A percentile compares a stretch with the other conserved stretches of the same genome.
Conservation (phyloP, 345 rosid species). For the Euclidium syriacum region DNA sequence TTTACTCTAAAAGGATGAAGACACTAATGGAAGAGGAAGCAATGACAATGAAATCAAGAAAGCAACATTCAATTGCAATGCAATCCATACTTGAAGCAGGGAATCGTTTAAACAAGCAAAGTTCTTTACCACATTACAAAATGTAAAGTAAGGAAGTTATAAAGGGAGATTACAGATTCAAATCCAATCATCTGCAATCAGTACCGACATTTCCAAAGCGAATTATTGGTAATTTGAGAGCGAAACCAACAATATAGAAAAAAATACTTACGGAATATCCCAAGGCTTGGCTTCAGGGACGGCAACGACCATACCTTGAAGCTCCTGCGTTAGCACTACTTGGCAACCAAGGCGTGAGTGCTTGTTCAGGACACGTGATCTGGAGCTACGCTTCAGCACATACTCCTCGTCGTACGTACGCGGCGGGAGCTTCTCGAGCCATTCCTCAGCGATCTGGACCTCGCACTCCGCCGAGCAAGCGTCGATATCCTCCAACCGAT, state of each 20-base stretch:
- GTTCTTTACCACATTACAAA: slow-evolving; percentile 24
- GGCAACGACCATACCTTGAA: slow-evolving; percentile 98
- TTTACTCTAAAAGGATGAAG: background rate
- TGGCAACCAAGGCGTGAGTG: slow-evolving; percentile 92
- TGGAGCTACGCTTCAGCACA: slow-evolving; percentile 70
- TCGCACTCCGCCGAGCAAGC: slow-evolving; percentile 99
- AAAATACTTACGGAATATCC: slow-evolving; percentile 72
- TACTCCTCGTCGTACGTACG: slow-evolving; percentile 95
- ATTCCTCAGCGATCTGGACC: slow-evolving; percentile 95
- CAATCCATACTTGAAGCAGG: slow-evolving; percentile 8
- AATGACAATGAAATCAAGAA: background rate
- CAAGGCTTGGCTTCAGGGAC: slow-evolving; percentile 96
- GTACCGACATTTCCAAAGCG: background rate
- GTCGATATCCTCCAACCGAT: slow-evolving; percentile 90
- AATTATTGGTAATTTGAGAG: slow-evolving; percentile 25
- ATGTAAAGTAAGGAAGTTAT: background rate
- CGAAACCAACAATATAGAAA: background rate
- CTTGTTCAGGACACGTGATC: slow-evolving; percentile 81
- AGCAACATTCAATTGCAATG: slow-evolving; percentile 10
- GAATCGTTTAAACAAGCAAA: slow-evolving; percentile 17
- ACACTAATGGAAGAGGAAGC: background rate
- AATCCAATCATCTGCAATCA: slow-evolving; percentile 11
- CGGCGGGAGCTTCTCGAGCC: slow-evolving; percentile 81
- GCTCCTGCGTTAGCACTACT: slow-evolving; percentile 66
- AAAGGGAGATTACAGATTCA: slow-evolving; percentile 15